These are phyloP conservation scores for Cymbopogon citratus DNA, from an alignment of 176 grass and related monocot genomes.

Conservation along the genomic window DNA sequence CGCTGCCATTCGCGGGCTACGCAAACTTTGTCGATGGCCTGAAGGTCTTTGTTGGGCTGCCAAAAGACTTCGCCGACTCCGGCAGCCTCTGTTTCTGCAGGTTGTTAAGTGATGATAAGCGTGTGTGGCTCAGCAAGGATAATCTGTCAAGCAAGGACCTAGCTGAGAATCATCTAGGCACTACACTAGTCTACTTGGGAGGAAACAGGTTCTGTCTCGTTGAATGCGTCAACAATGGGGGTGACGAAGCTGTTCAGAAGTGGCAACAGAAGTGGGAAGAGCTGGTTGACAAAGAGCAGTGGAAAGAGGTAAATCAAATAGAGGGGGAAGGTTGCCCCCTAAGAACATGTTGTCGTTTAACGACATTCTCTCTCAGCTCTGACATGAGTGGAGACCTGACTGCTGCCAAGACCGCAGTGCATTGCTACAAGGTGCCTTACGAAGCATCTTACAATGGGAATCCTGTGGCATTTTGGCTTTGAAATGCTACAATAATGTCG, in stretches of 20 bases:
- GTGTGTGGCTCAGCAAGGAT: background rate
- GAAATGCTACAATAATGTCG: background rate
- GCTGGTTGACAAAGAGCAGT: no score
- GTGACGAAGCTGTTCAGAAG: background rate
- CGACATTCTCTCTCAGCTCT: no score
- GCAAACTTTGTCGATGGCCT: background rate
- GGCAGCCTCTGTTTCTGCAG: conserved; percentile 5
- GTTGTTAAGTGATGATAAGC: background rate
- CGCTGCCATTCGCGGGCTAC: background rate
- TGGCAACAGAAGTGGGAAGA: no score
- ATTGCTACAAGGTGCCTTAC: no score
- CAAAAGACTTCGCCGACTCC: background rate
- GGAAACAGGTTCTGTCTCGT: background rate
- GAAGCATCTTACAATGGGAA: background rate
- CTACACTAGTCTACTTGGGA: conserved; percentile 12
- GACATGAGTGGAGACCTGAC: no score
- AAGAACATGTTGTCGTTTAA: no score
- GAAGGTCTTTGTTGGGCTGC: background rate
- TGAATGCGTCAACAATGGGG: background rate
- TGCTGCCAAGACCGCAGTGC: no score
- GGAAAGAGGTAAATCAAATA: no score
- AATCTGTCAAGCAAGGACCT: background rate
- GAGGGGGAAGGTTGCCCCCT: no score
- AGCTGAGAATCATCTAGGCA: background rate
- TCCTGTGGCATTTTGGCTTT: background rate